Evolutionary conservation across 1,139 yeast genomes (phyloP), one percentile per base, ranked within the genome.

Genomic region (Debaryomyces fabryi): DNA sequence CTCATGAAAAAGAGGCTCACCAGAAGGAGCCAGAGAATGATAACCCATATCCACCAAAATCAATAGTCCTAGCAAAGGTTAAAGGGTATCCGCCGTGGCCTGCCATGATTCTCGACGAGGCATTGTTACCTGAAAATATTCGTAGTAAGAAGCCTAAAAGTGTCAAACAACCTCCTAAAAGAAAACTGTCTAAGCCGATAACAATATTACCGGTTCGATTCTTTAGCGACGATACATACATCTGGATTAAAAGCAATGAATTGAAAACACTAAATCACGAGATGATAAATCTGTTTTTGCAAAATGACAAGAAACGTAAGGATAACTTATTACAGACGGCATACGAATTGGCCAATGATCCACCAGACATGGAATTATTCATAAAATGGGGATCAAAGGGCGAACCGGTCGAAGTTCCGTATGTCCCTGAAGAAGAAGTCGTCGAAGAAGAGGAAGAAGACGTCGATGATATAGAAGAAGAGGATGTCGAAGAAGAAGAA

Each of bases 51-150:
- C 50, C 48, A 9, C 69, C 71, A 9, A 62, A 52, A n/a, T 52
- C 74, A 24, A 66, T 85, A 3, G 91, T 86, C 0, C 71, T 86
- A 35, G 90, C 91, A 6, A 86, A 86, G 62, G 84, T 86, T 29
- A 86, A 86, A 59, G 91, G 92, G 6, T 86, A 83, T 60, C 87
- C 92, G 6, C 84, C 88, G 40, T 86, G 93, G 93, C 93, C 93
- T 0, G 89, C 90, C 3, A 82, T 86, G 81, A 81, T 86, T 2
- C 74, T 86, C n/a, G 86, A 85, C 2, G 76, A 71, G 47, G 71
- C 74, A 23, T 60, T 79, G 6, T 69, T 86, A 9, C 92, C 93
- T 0, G 76, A 70, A 9, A 71, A 78, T 54, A 78, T 86, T 25
- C 53, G 67, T 38, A 62, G 65, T 32, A 75, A 74, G 50, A 79